phyloP scores from a whole-genome alignment of 495 filamentous ascomycete species.

The Saxophila tyrrhenica region DNA sequence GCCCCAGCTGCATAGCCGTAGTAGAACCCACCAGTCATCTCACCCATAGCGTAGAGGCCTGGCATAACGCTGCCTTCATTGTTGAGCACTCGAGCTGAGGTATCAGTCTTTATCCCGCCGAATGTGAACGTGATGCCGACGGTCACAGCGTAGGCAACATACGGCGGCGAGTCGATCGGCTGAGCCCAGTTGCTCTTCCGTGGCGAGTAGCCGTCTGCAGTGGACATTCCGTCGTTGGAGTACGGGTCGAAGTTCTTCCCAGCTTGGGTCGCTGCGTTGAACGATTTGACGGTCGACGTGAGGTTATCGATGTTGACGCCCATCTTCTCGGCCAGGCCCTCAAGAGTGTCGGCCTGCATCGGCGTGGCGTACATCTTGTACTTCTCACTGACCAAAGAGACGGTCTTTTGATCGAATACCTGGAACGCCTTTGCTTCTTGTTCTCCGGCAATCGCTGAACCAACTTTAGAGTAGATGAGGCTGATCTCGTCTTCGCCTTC shows the following conservation, averaged over 20 bases:
- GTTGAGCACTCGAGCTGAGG: background rate
- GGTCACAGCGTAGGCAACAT: conserved; percentile 46
- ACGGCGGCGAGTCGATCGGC: conserved; percentile 42
- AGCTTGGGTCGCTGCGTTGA: background rate
- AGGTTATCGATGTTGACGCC: background rate
- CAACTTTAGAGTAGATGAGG: background rate
- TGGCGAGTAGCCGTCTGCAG: background rate
- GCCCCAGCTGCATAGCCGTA: background rate
- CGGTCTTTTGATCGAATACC: background rate
- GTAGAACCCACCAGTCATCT: background rate
- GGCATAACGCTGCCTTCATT: background rate
- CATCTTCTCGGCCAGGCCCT: background rate
- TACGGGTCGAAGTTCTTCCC: background rate
- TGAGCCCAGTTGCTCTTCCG: conserved; percentile 9
- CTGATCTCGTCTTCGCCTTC: conserved; percentile 33
- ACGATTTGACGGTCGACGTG: background rate
- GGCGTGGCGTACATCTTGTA: background rate
- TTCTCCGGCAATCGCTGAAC: background rate
- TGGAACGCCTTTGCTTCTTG: background rate
- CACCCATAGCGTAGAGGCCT: background rate
- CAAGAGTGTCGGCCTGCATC: background rate
- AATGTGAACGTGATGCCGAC: conserved; percentile 40
- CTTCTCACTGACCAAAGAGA: background rate
- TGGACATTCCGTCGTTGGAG: background rate
- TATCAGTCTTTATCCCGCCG: background rate